Percentiles rank a stretch among this genome's conserved stretches.
phyloP scores from a whole-genome alignment of 306 rosid genomes.

The Casuarina equisetifolia region DNA sequence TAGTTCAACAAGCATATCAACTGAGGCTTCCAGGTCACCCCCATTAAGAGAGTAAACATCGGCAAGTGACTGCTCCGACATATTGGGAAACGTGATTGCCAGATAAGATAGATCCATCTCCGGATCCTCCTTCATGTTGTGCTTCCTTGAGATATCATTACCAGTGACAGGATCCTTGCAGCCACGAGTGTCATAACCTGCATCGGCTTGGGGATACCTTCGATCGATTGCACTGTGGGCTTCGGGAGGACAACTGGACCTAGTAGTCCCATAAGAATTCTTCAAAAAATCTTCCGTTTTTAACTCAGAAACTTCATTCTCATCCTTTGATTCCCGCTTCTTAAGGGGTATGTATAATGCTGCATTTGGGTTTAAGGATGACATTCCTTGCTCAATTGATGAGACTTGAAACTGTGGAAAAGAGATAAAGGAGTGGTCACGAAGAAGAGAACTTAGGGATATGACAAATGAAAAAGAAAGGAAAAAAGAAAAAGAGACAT shows the following conservation, averaged over 20 bases:
- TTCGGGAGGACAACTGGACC: constrained; percentile 5
- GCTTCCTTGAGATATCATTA: not conserved
- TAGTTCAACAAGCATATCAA: constrained; percentile 15
- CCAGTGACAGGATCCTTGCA: not conserved
- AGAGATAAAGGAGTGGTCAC: not conserved
- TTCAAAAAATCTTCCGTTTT: constrained; percentile 5
- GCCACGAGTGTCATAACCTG: not conserved
- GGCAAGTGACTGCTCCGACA: constrained; percentile 20
- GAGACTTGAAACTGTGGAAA: not conserved
- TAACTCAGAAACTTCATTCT: not conserved
- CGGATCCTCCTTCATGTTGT: not conserved
- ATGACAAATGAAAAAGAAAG: not conserved
- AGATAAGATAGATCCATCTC: constrained; percentile 14
- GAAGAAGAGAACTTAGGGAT: not conserved
- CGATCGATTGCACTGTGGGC: not conserved
- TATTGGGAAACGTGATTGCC: constrained; percentile 18
- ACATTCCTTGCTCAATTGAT: constrained; percentile 1
- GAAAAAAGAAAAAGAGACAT: not conserved
- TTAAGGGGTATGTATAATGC: constrained; percentile 12
- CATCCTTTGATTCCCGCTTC: not conserved
- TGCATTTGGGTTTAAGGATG: constrained; percentile 15
- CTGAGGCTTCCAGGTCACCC: constrained; percentile 13
- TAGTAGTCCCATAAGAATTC: not conserved
- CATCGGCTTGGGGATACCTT: not conserved
- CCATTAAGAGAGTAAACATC: constrained; percentile 20